Percentiles rank a stretch among this genome's conserved stretches.
phyloP scores from a whole-genome alignment of 83 land plant species.

The Picea engelmannii region DNA sequence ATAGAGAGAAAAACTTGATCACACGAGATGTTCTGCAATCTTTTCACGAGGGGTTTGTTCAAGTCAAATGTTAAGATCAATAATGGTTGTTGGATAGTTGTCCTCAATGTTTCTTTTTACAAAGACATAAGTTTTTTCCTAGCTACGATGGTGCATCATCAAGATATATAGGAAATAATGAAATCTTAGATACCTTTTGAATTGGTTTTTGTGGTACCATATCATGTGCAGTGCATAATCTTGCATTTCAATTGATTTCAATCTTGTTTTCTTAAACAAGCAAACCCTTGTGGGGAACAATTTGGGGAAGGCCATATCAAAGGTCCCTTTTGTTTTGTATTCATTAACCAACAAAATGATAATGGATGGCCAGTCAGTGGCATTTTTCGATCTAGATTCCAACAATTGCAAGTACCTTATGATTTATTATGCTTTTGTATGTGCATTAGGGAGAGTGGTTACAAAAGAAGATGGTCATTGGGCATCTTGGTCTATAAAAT shows the following conservation, averaged over 20 bases:
- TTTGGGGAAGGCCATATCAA: too few species aligned
- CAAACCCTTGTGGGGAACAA: too few species aligned
- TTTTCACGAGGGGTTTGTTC: neutral
- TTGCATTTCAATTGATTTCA: neutral
- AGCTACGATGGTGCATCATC: neutral
- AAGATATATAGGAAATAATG: neutral
- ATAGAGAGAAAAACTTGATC: neutral
- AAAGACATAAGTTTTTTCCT: neutral
- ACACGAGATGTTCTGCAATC: neutral
- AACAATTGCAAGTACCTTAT: too few species aligned
- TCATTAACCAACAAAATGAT: too few species aligned
- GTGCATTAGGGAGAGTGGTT: too few species aligned
- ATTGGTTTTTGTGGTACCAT: neutral
- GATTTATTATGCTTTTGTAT: too few species aligned
- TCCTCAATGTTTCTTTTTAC: neutral
- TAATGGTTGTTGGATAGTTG: neutral
- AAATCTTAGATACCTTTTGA: neutral
- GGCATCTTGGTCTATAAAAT: too few species aligned
- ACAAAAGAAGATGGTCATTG: too few species aligned
- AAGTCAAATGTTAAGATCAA: neutral
- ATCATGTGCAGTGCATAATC: neutral
- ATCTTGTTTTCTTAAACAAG: too few species aligned
- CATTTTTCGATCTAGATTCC: too few species aligned
- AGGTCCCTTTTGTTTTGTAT: too few species aligned
- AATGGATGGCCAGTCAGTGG: too few species aligned